phyloP scores from a whole-genome alignment of 1,284 basidiomycete genomes.

The Exobasidium cylindrosporum region DNA sequence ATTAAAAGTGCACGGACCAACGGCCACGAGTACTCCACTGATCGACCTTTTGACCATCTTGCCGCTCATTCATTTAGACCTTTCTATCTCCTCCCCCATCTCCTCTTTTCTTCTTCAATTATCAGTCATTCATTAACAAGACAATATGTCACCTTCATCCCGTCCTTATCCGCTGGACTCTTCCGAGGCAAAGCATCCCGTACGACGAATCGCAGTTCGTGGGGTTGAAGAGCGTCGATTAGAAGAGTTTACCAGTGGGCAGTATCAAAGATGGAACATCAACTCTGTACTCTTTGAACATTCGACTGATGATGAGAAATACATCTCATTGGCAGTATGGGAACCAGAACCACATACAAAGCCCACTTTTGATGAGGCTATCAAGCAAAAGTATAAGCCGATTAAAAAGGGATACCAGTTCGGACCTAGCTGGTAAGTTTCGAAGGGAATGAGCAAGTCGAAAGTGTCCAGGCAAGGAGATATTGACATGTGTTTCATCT shows the following conservation, averaged over 20 bases:
- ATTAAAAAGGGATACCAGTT: constrained; percentile 40
- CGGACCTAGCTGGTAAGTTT: constrained; percentile 38
- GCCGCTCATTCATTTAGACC: not conserved
- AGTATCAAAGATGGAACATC: constrained; percentile 27
- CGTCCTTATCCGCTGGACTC: constrained; percentile 7
- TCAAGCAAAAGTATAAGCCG: constrained; percentile 32
- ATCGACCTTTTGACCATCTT: no score
- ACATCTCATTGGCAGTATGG: constrained; percentile 40
- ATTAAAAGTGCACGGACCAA: not conserved
- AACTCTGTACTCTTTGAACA: constrained; percentile 45
- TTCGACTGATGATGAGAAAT: constrained; percentile 28
- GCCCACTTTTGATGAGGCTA: constrained; percentile 44
- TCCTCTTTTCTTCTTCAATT: not conserved
- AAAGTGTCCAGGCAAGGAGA: no score
- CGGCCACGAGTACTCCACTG: not conserved
- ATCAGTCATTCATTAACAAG: no score
- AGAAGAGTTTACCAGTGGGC: constrained; percentile 24
- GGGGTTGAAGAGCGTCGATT: constrained; percentile 19
- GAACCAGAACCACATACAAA: constrained; percentile 35
- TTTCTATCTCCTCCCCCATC: not conserved
- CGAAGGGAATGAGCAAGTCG: no score
- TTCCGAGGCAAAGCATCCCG: constrained; percentile 1
- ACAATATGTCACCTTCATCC: not conserved
- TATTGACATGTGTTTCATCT: no score
- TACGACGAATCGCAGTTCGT: constrained; percentile 12